Base-by-base conservation (phyloP, 2,329 filamentous ascomycete species). In the Trichoderma harzianum region DNA sequence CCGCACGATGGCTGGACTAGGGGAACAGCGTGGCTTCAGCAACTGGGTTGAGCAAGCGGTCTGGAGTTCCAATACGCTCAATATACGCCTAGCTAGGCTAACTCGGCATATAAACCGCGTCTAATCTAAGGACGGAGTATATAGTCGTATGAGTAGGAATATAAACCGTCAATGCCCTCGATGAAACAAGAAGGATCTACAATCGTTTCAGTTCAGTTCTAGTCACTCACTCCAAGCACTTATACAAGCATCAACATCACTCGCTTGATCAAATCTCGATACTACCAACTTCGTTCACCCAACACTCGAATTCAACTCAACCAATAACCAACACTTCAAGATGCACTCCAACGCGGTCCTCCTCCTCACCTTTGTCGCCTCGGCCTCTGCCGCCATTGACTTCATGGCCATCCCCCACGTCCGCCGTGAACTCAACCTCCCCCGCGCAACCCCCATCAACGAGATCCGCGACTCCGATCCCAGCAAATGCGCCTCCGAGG, bases 311-410 rank as follows among this genome's bases (percentile, higher is more conserved):
- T 7, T 16, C 18, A 30, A 8, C 8, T 24, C 8, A 10, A 21
- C 18, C 34, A 66, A 16, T 26, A 21, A 30, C 32, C 32, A 34
- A 34, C 63, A 30, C 39, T 18, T 16, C 62, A 61, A 36, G 6
- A 80, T 80, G 78, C 76, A 76, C 72, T 75, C 78, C 76, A 75
- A 74, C 72, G 72, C 78, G 65, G 26, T 76, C 72, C 30, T 77
- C 73, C 39, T 79, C 74, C 72, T 72, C 63, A 72, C 75, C 61
- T 74, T 80, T 60, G 75, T 74, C 60, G 75, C 77, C 58, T 72
- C 78, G 5, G 78, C 77, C 73, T 74, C 75, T 18, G 74, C 75
- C 62, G 74, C 77, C 71, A 47, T 72, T 69, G 76, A 78, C 74
- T 76, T 77, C 75, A 76, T 78, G 74, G 73, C 75, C n/a, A 76